Evolutionary conservation across 164 flowering plant species (phyloP).

Genomic region (Vitis cinerea): DNA sequence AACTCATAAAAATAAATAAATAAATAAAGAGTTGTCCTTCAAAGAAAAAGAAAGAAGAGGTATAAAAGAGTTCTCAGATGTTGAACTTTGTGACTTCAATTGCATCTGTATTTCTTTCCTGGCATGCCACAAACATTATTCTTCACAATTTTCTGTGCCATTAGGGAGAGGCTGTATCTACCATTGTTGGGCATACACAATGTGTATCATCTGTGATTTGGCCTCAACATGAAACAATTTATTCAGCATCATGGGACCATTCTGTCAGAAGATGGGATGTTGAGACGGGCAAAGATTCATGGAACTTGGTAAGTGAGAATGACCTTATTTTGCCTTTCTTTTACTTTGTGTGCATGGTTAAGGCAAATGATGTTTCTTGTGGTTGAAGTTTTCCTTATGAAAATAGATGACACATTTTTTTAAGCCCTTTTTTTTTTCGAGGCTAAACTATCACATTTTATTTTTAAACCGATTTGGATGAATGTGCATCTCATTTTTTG

Average conservation of each 20-base stretch:
- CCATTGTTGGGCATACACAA: constrained; percentile 88
- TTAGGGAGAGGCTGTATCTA: constrained; percentile 72
- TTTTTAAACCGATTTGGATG: no score
- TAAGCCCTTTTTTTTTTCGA: no score
- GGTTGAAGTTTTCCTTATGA: no score
- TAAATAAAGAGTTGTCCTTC: no score
- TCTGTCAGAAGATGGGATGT: constrained; percentile 89
- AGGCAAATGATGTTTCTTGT: no score
- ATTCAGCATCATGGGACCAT: constrained; percentile 97
- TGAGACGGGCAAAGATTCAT: constrained; percentile 73
- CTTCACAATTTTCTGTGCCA: constrained; percentile 4
- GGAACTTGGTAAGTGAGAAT: constrained; percentile 48
- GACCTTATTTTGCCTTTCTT: not conserved
- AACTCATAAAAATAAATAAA: no score
- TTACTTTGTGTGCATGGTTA: not conserved
- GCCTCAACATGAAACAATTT: constrained; percentile 64
- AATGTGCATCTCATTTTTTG: no score
- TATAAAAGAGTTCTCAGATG: no score
- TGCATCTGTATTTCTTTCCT: not conserved
- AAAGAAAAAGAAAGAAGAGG: no score
- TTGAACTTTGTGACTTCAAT: no score
- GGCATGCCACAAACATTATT: not conserved
- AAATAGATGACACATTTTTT: no score
- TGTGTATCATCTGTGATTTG: constrained; percentile 84
- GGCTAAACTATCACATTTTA: no score